Evolutionary conservation across 805 yeast genomes (phyloP).

Genomic region (Ogataea corticis): DNA sequence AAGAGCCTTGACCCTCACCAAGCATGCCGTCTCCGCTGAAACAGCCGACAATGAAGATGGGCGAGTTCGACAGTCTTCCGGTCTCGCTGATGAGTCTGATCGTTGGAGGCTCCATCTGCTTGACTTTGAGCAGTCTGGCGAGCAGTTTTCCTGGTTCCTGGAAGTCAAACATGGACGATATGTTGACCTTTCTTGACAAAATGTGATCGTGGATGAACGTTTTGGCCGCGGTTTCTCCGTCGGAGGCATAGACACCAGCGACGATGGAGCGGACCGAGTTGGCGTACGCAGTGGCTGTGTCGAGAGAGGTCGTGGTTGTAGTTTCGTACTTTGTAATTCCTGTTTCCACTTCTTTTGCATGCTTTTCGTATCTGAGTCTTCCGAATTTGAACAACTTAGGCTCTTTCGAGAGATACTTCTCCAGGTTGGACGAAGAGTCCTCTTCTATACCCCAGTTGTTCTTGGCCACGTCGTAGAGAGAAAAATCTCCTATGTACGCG

Average conservation of each 20-base stretch:
- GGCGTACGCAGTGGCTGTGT: constrained; percentile 48
- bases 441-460: constrained; percentile 84
- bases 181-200: constrained; percentile 77
- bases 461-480: constrained; percentile 66
- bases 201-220: constrained; percentile 73
- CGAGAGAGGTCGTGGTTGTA: constrained; percentile 27
- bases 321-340: constrained; percentile 43
- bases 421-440: constrained; percentile 63
- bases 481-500: constrained; percentile 66
- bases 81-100: constrained; percentile 88
- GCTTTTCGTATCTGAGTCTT: constrained; percentile 51
- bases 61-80: constrained; percentile 81
- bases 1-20: constrained; percentile 94
- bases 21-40: constrained; percentile 79
- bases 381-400: constrained; percentile 70
- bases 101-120: constrained; percentile 71
- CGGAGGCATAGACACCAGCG: constrained; percentile 78
- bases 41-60: constrained; percentile 89
- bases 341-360: constrained; percentile 52
- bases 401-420: constrained; percentile 68
- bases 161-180: constrained; percentile 74
- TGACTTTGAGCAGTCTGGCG: constrained; percentile 71
- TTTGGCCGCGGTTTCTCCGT: constrained; percentile 64
- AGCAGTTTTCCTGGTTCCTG: constrained; percentile 85
- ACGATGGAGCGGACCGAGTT: constrained; percentile 78